Conservation (phyloP, 495 filamentous ascomycete genomes). For the Penicillium robsamsonii region DNA sequence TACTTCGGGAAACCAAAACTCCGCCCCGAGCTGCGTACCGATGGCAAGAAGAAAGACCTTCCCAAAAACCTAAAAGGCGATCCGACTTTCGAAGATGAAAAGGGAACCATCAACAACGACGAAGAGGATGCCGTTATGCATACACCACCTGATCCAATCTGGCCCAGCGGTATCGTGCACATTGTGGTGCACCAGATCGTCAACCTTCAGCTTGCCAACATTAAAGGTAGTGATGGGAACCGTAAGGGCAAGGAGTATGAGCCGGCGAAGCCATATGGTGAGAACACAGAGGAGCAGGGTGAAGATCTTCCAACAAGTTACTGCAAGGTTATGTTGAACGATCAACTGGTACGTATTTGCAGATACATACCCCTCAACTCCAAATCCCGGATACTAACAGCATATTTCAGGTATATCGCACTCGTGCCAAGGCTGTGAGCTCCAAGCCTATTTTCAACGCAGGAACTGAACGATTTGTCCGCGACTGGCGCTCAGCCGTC, state of each 20-base stretch:
- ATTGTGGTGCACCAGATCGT: conserved; percentile 92
- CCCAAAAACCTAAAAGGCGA: conserved; percentile 69
- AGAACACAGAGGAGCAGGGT: conserved; percentile 74
- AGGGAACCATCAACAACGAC: conserved; percentile 70
- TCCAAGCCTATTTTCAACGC: conserved; percentile 96
- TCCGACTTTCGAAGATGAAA: conserved; percentile 81
- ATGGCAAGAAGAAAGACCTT: conserved; percentile 77
- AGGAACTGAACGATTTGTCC: conserved; percentile 89
- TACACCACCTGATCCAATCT: conserved; percentile 90
- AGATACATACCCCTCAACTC: background rate
- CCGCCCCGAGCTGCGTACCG: conserved; percentile 74
- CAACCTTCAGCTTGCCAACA: conserved; percentile 81
- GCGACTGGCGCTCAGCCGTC: conserved; percentile 86
- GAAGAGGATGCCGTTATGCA: conserved; percentile 81
- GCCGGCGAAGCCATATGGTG: conserved; percentile 83
- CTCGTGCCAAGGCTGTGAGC: conserved; percentile 84
- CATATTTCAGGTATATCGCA: conserved; percentile 66
- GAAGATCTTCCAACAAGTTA: conserved; percentile 81
- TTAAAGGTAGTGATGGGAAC: conserved; percentile 57
- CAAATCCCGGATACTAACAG: background rate
- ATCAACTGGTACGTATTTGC: conserved; percentile 61
- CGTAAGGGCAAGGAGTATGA: conserved; percentile 82
- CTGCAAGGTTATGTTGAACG: conserved; percentile 86
- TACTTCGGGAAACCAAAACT: conserved; percentile 89
- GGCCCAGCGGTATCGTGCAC: conserved; percentile 83